phyloP scores from a whole-genome alignment of 345 rosid genomes.

The Syzygium jambos region DNA sequence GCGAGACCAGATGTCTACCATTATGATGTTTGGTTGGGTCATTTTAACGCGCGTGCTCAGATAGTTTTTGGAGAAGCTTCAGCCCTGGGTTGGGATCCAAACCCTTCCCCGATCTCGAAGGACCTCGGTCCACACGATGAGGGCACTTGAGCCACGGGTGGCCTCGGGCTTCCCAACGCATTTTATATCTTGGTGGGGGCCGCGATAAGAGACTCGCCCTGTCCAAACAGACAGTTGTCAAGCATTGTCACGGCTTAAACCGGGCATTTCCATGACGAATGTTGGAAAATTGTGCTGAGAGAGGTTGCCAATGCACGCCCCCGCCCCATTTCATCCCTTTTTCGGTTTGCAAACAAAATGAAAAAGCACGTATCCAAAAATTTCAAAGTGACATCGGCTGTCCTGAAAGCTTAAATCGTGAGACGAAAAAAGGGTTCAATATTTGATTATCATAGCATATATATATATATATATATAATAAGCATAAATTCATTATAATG shows the following conservation, averaged over 20 bases:
- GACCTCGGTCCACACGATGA: rapidly evolving
- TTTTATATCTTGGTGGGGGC: no score
- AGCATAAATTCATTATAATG: neutral
- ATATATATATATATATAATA: neutral
- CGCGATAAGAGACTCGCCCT: rapidly evolving
- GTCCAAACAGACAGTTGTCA: rapidly evolving
- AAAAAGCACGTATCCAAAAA: neutral
- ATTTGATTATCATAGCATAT: no score
- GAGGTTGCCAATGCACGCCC: neutral
- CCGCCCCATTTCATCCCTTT: neutral
- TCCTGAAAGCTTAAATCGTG: no score
- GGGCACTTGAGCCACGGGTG: neutral
- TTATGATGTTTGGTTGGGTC: no score
- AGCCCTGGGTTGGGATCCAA: no score
- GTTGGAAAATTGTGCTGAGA: no score
- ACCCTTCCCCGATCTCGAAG: neutral
- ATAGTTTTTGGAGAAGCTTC: no score
- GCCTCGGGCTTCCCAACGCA: neutral
- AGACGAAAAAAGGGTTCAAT: no score
- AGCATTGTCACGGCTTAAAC: rapidly evolving
- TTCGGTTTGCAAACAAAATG: rapidly evolving
- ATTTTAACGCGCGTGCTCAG: no score
- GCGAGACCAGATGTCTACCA: no score
- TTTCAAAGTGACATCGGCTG: rapidly evolving
- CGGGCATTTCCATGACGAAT: rapidly evolving